phyloP scores from a whole-genome alignment of 176 grass and related monocot genomes.

The Aegilops umbellulata region DNA sequence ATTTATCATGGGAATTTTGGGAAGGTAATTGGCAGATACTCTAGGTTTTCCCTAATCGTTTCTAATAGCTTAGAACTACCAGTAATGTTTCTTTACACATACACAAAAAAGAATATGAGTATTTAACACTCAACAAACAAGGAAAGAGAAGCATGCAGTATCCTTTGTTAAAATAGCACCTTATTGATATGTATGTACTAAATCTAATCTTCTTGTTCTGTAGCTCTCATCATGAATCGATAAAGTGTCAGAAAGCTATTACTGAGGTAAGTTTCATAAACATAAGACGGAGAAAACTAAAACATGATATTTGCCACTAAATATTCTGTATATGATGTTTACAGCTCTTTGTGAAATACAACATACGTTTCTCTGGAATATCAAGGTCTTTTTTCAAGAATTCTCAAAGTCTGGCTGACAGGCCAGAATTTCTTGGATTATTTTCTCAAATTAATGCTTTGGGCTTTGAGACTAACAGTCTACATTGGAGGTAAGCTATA shows the following conservation, averaged over 20 bases:
- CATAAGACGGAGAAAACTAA: conserved; percentile 14
- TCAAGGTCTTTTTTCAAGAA: conserved; percentile 81
- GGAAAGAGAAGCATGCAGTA: conserved; percentile 14
- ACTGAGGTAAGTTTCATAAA: conserved; percentile 62
- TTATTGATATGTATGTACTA: conserved; percentile 18
- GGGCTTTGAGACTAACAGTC: conserved; percentile 69
- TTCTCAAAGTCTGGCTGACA: conserved; percentile 47
- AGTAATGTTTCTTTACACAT: conserved; percentile 12
- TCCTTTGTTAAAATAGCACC: conserved; percentile 10
- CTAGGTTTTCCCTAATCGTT: background rate
- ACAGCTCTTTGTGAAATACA: conserved; percentile 96
- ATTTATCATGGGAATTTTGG: conserved; percentile 84
- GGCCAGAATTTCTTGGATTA: conserved; percentile 57
- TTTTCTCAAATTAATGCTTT: conserved; percentile 85
- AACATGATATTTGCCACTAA: conserved; percentile 16
- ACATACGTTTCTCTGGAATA: conserved; percentile 93
- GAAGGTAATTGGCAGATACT: conserved; percentile 58
- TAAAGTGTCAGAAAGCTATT: conserved; percentile 95
- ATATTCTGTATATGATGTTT: conserved; percentile 32
- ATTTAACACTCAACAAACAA: background rate
- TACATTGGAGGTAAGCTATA: conserved; percentile 86
- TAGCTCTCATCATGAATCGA: conserved; percentile 88
- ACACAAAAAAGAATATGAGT: background rate
- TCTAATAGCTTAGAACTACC: background rate
- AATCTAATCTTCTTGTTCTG: conserved; percentile 37